phyloP scores from a whole-genome alignment of 2,329 filamentous ascomycete species.

The Calonectria ilicicola region DNA sequence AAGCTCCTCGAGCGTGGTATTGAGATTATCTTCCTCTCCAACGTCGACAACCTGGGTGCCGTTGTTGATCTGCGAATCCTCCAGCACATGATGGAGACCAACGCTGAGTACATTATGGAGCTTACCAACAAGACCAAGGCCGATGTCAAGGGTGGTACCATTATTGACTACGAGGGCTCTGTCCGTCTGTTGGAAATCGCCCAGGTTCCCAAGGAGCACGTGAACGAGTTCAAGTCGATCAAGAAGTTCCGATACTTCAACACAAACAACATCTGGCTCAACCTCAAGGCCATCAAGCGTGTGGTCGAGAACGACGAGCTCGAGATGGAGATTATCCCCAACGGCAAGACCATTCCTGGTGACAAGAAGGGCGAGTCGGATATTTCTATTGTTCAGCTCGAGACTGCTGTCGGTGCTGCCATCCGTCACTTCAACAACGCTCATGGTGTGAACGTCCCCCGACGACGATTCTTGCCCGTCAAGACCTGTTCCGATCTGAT shows the following conservation, averaged over 20 bases:
- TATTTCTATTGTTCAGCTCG: slow-evolving; percentile 96
- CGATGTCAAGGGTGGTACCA: slow-evolving; percentile 99
- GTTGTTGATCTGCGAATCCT: slow-evolving; percentile 98
- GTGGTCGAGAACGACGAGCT: slow-evolving; percentile 99
- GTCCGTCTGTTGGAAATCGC: slow-evolving; percentile 98
- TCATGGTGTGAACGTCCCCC: slow-evolving; percentile 98
- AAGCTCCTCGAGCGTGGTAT: slow-evolving; percentile 95
- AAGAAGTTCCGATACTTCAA: slow-evolving; percentile 99
- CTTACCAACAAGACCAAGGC: slow-evolving; percentile 99
- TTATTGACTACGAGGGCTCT: slow-evolving; percentile 98
- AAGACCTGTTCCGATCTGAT: slow-evolving; percentile 99
- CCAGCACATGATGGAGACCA: slow-evolving; percentile 98
- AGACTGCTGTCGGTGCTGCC: slow-evolving; percentile 97
- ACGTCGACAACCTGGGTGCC: slow-evolving; percentile 97
- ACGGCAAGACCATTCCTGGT: slow-evolving; percentile 97
- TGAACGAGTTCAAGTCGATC: slow-evolving; percentile 99
- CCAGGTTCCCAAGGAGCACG: slow-evolving; percentile 99
- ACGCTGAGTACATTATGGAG: slow-evolving; percentile 99
- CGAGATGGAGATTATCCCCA: slow-evolving; percentile 99
- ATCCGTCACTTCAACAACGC: slow-evolving; percentile 99
- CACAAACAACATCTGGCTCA: slow-evolving; percentile 99
- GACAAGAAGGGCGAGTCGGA: slow-evolving; percentile 99
- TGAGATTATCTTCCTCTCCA: slow-evolving; percentile 98
- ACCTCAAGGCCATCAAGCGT: slow-evolving; percentile 96
- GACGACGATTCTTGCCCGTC: slow-evolving; percentile 97